Conservation (phyloP, 2,329 filamentous ascomycete species). For the Venturia aucupariae region DNA sequence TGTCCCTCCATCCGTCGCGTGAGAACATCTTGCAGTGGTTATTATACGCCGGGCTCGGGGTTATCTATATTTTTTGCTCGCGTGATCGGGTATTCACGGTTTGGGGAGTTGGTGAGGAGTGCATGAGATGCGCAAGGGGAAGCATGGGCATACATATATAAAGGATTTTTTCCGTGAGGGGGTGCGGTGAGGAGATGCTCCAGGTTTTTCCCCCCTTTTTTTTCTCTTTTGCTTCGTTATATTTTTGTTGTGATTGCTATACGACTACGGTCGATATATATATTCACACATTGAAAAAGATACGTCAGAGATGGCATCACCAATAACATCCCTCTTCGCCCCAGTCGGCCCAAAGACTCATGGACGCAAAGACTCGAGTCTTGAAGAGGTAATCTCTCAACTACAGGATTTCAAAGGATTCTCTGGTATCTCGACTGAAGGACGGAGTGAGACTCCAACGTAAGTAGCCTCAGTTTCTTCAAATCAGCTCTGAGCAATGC, state of each 20-base stretch:
- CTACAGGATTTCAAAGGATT: conserved; percentile 6
- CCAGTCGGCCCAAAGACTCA: not conserved
- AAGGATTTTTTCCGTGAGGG: no score
- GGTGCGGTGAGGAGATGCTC: not conserved
- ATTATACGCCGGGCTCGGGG: no score
- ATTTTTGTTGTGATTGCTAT: not conserved
- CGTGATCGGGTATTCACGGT: not conserved
- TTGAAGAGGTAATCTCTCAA: conserved; percentile 3
- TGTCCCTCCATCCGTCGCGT: no score
- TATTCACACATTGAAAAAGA: not conserved
- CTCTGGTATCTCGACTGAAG: not conserved
- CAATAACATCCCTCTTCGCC: conserved; percentile 6
- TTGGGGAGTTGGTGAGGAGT: not conserved
- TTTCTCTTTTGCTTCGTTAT: not conserved
- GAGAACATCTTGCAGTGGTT: no score
- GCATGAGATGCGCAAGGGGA: not conserved
- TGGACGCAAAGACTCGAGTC: conserved; percentile 7
- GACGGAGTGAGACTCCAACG: not conserved
- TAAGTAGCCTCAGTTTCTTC: not conserved
- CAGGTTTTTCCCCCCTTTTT: not conserved
- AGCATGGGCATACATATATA: not conserved
- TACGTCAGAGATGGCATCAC: not conserved
- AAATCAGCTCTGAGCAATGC: not conserved
- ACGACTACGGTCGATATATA: no score
- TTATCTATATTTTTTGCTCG: not conserved